Percentiles rank a stretch among this genome's conserved stretches.
These are phyloP conservation scores for Curvularia eragrostidis DNA, from an alignment of 2,329 filamentous ascomycete species.

Conservation along the genomic window DNA sequence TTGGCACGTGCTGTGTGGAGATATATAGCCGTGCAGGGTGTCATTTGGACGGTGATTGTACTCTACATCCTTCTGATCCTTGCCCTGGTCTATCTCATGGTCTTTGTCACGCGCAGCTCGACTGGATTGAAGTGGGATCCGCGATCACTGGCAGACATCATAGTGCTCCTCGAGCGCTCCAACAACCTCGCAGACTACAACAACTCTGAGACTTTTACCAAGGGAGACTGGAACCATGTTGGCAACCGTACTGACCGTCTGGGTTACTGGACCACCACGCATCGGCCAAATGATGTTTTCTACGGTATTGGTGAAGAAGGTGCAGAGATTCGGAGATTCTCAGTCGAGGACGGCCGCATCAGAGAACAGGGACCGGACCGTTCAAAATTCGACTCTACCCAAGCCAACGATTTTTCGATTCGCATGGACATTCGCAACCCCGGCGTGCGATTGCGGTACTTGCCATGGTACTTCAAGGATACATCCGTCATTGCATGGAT, in stretches of 20 bases:
- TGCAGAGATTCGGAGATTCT: constrained; percentile 59
- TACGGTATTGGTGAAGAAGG: constrained; percentile 77
- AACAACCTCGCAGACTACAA: constrained; percentile 78
- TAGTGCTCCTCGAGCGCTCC: constrained; percentile 78
- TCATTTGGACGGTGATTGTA: constrained; percentile 78
- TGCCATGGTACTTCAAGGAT: constrained; percentile 78
- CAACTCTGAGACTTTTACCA: constrained; percentile 68
- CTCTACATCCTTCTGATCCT: constrained; percentile 73
- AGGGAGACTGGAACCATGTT: constrained; percentile 60
- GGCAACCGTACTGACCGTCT: constrained; percentile 71
- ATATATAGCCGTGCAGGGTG: constrained; percentile 79
- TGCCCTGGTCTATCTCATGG: constrained; percentile 64
- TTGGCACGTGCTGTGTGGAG: constrained; percentile 68
- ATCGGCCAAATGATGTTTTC: constrained; percentile 71
- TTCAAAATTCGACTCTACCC: constrained; percentile 17
- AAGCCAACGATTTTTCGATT: constrained; percentile 51
- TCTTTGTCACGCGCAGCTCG: constrained; percentile 68
- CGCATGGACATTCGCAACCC: constrained; percentile 61
- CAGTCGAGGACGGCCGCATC: constrained; percentile 56
- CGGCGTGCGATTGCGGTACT: constrained; percentile 67
- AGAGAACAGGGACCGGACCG: constrained; percentile 53
- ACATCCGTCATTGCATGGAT: constrained; percentile 70
- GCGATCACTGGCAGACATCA: constrained; percentile 78
- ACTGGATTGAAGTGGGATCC: constrained; percentile 89
- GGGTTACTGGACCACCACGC: constrained; percentile 83